phyloP scores from a whole-genome alignment of 768 basidiomycete species.

The Exidia glandulosa region DNA sequence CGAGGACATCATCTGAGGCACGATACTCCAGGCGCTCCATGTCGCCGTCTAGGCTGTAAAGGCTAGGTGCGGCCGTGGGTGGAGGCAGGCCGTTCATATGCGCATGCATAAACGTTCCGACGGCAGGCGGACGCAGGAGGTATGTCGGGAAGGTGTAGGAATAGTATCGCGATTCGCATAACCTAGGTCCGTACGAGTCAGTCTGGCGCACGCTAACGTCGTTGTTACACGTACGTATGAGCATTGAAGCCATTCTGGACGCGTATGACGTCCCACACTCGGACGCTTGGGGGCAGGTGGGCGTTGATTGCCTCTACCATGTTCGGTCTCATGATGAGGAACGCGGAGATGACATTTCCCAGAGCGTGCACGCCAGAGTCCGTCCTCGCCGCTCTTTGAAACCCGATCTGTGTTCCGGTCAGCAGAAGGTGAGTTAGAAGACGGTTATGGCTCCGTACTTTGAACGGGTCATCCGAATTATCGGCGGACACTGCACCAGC shows the following conservation, averaged over 20 bases:
- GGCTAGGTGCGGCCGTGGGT: not conserved
- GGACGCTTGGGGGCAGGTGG: slow-evolving; percentile 81
- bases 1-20: slow-evolving; percentile 31
- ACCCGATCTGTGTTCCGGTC: slow-evolving; percentile 48
- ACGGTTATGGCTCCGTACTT: slow-evolving; percentile 34
- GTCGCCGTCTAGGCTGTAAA: not conserved
- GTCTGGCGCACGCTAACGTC: not conserved
- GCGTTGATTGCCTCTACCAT: slow-evolving; percentile 68
- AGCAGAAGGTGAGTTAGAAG: not conserved
- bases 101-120: not conserved
- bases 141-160: slow-evolving; percentile 96
- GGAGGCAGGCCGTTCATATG: not conserved
- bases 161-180: slow-evolving; percentile 92
- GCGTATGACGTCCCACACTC: slow-evolving; percentile 67
- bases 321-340: slow-evolving; percentile 69
- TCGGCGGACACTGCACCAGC: slow-evolving; percentile 91
- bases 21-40: not conserved
- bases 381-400: slow-evolving; percentile 88
- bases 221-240: slow-evolving; percentile 37
- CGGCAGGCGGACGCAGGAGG: slow-evolving; percentile 68
- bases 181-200: slow-evolving; percentile 29
- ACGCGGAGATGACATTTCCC: slow-evolving; percentile 84
- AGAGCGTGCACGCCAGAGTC: slow-evolving; percentile 98
- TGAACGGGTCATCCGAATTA: slow-evolving; percentile 83
- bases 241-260: slow-evolving; percentile 78